A percentile compares a stretch with the other conserved stretches of the same genome.
phyloP scores from a whole-genome alignment of 2,329 filamentous ascomycete species.

The Ophiostoma populinum region DNA sequence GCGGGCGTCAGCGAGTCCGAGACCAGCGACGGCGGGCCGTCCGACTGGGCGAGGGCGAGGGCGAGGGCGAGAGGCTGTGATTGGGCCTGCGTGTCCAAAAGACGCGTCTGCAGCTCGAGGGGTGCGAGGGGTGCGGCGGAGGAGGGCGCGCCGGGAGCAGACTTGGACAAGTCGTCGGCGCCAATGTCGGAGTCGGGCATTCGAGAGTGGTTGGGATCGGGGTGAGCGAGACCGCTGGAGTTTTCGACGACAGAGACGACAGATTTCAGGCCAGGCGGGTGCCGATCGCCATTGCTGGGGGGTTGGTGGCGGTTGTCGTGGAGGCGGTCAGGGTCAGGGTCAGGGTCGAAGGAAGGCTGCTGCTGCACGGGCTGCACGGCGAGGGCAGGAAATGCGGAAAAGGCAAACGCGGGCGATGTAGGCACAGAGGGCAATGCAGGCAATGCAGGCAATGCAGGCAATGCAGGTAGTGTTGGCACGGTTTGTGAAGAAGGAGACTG shows the following conservation, averaged over 20 bases:
- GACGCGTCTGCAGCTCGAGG: constrained; percentile 13
- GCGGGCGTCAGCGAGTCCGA: constrained; percentile 4
- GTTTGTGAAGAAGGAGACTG: neutral
- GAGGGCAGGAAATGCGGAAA: constrained; percentile 5
- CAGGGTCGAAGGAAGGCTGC: constrained; percentile 1
- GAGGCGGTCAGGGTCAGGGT: constrained; percentile 4
- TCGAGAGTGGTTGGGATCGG: constrained; percentile 13
- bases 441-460: neutral
- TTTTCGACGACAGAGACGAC: constrained; percentile 21
- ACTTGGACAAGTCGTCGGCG: constrained; percentile 5
- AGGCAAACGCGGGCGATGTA: constrained; percentile 2
- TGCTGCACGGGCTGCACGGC: too few species aligned
- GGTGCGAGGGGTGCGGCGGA: neutral
- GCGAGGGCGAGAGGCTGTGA: constrained; percentile 1
- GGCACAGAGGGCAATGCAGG: constrained; percentile 1
- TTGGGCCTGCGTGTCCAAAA: constrained; percentile 9
- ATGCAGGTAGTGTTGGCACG: neutral
- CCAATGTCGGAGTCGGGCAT: constrained; percentile 8
- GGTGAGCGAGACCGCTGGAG: constrained; percentile 22
- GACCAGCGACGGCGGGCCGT: neutral
- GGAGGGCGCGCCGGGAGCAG: neutral
- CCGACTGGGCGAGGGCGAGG: neutral
- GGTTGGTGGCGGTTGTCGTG: neutral
- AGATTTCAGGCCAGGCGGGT: too few species aligned
- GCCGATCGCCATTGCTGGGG: constrained; percentile 6